Percentiles rank a stretch among this genome's conserved stretches.
These are phyloP conservation scores for Phytophthora citrophthora DNA, from an alignment of 352 stramenopile species.

Conservation along the genomic window DNA sequence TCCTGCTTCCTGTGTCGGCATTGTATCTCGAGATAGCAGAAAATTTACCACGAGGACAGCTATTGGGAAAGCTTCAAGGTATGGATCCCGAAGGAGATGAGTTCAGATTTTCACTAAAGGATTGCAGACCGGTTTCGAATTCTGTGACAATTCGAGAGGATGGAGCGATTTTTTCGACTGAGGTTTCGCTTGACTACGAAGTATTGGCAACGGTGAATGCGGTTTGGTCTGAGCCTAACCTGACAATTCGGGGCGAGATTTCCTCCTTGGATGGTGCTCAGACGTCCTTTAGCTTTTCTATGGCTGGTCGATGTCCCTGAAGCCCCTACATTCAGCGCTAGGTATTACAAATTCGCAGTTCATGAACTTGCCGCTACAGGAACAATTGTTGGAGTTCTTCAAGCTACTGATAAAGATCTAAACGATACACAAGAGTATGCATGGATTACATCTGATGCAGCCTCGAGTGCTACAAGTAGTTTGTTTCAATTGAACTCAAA, in stretches of 20 bases:
- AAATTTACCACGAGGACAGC: conserved; percentile 29
- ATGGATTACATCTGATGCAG: conserved; percentile 9
- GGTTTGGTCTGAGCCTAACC: conserved; percentile 7
- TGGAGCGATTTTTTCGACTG: conserved; percentile 21
- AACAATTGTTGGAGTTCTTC: conserved; percentile 45
- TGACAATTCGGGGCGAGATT: conserved; percentile 22
- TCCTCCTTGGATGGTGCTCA: conserved; percentile 4
- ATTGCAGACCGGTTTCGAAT: conserved; percentile 33
- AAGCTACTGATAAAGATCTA: conserved; percentile 45
- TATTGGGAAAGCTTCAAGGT: conserved; percentile 45
- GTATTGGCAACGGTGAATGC: conserved; percentile 8
- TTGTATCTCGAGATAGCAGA: conserved; percentile 40
- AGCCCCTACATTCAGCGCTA: conserved; percentile 14
- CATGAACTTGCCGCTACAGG: conserved; percentile 46
- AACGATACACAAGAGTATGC: conserved; percentile 42
- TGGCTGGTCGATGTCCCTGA: conserved; percentile 23
- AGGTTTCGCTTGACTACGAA: conserved; percentile 28
- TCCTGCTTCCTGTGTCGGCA: conserved; percentile 34
- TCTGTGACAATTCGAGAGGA: conserved; percentile 16
- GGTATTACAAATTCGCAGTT: conserved; percentile 33
- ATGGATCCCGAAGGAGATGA: conserved; percentile 55
- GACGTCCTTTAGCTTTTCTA: conserved; percentile 23
- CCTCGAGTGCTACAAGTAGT: not conserved
- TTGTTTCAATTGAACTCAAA: conserved; percentile 23
- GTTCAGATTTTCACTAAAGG: conserved; percentile 44